Conservation (phyloP, 176 grass and related monocot species). For the Dendrocalamus sinicus region DNA sequence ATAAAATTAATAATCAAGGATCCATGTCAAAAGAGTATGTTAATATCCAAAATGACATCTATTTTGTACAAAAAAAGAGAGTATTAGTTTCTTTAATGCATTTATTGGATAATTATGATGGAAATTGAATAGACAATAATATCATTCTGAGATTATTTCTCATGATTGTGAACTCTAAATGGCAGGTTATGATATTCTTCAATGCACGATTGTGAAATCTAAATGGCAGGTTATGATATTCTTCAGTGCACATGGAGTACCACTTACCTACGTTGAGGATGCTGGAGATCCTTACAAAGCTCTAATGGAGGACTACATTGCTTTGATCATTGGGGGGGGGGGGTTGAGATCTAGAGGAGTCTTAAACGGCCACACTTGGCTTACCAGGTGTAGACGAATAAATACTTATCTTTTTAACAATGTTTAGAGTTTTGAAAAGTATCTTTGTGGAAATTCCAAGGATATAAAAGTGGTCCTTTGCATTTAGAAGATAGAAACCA, state of each 20-base stretch:
- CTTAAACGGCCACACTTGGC: constrained; percentile 80
- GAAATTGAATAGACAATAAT: not conserved
- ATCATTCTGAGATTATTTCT: constrained; percentile 29
- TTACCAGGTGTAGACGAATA: constrained; percentile 70
- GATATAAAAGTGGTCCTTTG: not conserved
- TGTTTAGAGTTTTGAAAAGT: not conserved
- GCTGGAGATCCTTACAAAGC: constrained; percentile 93
- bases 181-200: constrained; percentile 96
- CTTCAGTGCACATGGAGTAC: constrained; percentile 97
- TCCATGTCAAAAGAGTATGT: not conserved
- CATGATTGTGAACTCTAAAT: constrained; percentile 27
- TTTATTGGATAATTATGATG: not conserved
- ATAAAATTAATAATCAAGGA: not conserved
- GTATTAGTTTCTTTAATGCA: not conserved
- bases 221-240: constrained; percentile 88
- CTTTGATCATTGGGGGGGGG: constrained; percentile 85
- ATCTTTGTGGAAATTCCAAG: constrained; percentile 16
- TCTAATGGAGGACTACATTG: constrained; percentile 95
- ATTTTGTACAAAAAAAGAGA: not conserved
- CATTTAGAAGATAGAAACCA: constrained; percentile 5
- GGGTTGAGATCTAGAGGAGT: constrained; percentile 85
- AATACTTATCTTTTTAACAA: constrained; percentile 16
- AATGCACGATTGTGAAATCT: constrained; percentile 57
- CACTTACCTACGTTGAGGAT: constrained; percentile 86
- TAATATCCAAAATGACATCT: not conserved